A percentile compares a stretch with the other conserved stretches of the same genome.
Evolutionary conservation across 2,329 filamentous ascomycete species (phyloP).

Genomic region (Leptographium radiaticola): DNA sequence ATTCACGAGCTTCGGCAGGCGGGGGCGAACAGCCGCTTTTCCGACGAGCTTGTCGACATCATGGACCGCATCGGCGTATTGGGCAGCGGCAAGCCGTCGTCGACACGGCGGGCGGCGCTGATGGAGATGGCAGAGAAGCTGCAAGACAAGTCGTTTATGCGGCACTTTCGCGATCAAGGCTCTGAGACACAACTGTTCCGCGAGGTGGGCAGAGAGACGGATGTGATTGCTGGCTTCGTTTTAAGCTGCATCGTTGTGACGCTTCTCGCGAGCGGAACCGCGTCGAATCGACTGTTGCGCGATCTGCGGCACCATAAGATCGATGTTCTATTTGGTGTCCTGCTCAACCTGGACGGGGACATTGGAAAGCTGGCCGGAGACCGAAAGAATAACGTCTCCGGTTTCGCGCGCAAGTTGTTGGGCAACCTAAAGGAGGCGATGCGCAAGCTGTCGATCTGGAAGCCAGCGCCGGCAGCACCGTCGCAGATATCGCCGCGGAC

Average conservation of each 20-base stretch:
- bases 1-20: slow-evolving; percentile 54
- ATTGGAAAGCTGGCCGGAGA: slow-evolving; percentile 50
- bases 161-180: slow-evolving; percentile 61
- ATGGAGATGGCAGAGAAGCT: slow-evolving; percentile 48
- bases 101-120: slow-evolving; percentile 43
- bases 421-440: slow-evolving; percentile 39
- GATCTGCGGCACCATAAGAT: slow-evolving; percentile 42
- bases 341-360: slow-evolving; percentile 40
- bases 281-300: slow-evolving; percentile 42
- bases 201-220: slow-evolving; percentile 44
- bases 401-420: slow-evolving; percentile 44
- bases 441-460: slow-evolving; percentile 46
- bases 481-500: slow-evolving; percentile 44
- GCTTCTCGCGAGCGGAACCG: slow-evolving; percentile 43
- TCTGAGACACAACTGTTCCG: slow-evolving; percentile 57
- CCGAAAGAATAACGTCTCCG: slow-evolving; percentile 56
- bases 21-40: slow-evolving; percentile 52
- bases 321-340: slow-evolving; percentile 37
- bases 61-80: slow-evolving; percentile 46
- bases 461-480: slow-evolving; percentile 22
- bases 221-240: slow-evolving; percentile 49
- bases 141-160: slow-evolving; percentile 47
- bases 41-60: slow-evolving; percentile 53
- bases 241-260: slow-evolving; percentile 50
- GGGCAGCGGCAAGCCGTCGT: slow-evolving; percentile 26